Evolutionary conservation across 495 filamentous ascomycete genomes (phyloP), one percentile per base, ranked within the genome.

Genomic region (Neurospora africana): DNA sequence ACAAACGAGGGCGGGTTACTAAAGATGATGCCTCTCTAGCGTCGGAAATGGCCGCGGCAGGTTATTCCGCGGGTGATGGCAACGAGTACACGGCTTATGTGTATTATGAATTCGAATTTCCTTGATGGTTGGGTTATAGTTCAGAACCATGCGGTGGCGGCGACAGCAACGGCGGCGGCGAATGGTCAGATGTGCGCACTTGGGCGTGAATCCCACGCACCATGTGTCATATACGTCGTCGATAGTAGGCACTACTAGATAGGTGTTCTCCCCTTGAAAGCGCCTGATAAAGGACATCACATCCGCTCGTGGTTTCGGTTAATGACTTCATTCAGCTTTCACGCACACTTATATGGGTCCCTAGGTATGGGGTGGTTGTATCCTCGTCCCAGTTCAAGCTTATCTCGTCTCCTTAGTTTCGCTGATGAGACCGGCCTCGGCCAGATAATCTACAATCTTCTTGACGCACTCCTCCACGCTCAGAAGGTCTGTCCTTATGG

Each of bases 81-180:
- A 87, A 88, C 73, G 95, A 97, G 77, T 99, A 98, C 83, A 93
- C 93, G 71, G 89, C 95, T 37, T 99, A 96, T 83, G 96, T 98
- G 79, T 98, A 93, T 83, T 99, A 98, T 82, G 93, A 97, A 76
- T 94, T 98, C 79, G 91, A 93, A 78, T 90, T 96, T 79, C 84
- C 86, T 65, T 77, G 69, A 61, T 15, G 53, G 53, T 17, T 65
- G 13, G 53, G 53, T 65, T 35, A 17, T 33, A 30, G 11, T 35
- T 30, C 53, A 65, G 53, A 65, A 4, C 53, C 27, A 33, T 17
- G 53, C 27, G 53, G 53, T 33, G 53, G 53, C 30, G 27, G 53
- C 53, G 5, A 33, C 53, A 61, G 53, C 53, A 61, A 61, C 27
- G 53, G 27, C 15, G 53, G 53, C 53, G 53, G 53, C 27, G 53